Evolutionary conservation across 2,329 filamentous ascomycete genomes (phyloP).

Genomic region (Aspergillus sp.): DNA sequence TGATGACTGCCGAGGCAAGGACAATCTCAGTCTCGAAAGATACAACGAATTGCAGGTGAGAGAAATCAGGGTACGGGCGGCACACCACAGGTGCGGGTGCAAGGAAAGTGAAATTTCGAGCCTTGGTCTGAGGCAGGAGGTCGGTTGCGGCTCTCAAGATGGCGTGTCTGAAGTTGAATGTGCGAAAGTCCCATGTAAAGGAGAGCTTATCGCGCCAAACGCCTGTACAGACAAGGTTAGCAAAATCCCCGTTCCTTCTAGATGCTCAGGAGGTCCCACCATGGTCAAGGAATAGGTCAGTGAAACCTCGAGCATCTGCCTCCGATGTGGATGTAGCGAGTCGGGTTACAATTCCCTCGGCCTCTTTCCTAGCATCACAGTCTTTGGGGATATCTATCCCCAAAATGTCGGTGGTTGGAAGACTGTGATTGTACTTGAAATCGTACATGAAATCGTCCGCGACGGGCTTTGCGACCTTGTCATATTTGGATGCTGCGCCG

Average conservation of each 20-base stretch:
- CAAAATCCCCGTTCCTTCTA: not conserved
- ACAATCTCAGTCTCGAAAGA: slow-evolving; percentile 38
- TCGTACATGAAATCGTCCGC: slow-evolving; percentile 50
- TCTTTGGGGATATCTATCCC: slow-evolving; percentile 35
- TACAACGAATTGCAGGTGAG: slow-evolving; percentile 36
- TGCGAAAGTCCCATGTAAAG: slow-evolving; percentile 44
- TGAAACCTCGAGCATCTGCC: slow-evolving; percentile 27
- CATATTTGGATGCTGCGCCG: not conserved
- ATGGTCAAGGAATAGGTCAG: slow-evolving; percentile 33
- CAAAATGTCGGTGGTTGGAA: slow-evolving; percentile 37
- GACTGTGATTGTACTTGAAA: slow-evolving; percentile 47
- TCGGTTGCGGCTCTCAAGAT: slow-evolving; percentile 41
- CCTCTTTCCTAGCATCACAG: slow-evolving; percentile 20
- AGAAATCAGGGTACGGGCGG: slow-evolving; percentile 35
- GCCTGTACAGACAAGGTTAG: slow-evolving; percentile 23
- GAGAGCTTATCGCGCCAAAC: slow-evolving; percentile 44
- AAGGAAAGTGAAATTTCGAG: slow-evolving; percentile 33
- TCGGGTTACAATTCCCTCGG: slow-evolving; percentile 9
- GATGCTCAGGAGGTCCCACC: slow-evolving; percentile 15
- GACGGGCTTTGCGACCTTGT: slow-evolving; percentile 28
- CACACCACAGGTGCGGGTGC: slow-evolving; percentile 27
- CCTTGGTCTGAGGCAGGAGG: slow-evolving; percentile 35
- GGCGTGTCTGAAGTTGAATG: slow-evolving; percentile 38
- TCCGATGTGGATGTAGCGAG: slow-evolving; percentile 24
- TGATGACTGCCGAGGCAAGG: slow-evolving; percentile 35